Conservation (phyloP, 495 filamentous ascomycete genomes). For the Hypoxylon rickii region DNA sequence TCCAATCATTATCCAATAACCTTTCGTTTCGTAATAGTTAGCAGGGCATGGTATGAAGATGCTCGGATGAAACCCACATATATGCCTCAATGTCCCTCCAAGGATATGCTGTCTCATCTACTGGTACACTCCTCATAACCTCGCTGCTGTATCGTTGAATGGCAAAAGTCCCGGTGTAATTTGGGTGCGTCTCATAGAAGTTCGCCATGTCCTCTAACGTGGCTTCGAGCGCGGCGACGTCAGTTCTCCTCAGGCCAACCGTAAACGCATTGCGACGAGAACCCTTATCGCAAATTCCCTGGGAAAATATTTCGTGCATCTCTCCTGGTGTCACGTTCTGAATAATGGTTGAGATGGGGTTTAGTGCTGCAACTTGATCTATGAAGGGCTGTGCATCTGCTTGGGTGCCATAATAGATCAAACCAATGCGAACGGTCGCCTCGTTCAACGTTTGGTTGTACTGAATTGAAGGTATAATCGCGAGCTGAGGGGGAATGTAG, state of each 20-base stretch:
- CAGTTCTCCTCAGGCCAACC: slow-evolving; percentile 2
- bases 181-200: slow-evolving; percentile 21
- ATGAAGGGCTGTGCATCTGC: neutral
- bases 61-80: slow-evolving; percentile 27
- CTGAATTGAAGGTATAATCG: neutral
- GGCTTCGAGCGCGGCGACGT: neutral
- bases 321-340: neutral
- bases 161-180: neutral
- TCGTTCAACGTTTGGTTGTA: slow-evolving; percentile 2
- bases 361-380: neutral
- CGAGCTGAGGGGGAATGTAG: neutral
- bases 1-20: slow-evolving; percentile 2
- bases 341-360: neutral
- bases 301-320: neutral
- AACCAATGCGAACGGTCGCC: neutral
- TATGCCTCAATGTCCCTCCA: slow-evolving; percentile 37
- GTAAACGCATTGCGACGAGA: slow-evolving; percentile 14
- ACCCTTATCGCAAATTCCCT: neutral
- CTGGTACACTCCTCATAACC: slow-evolving; percentile 26
- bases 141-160: slow-evolving; percentile 15
- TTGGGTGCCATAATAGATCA: slow-evolving; percentile 1
- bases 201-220: slow-evolving; percentile 20
- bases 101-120: slow-evolving; percentile 38
- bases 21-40: neutral
- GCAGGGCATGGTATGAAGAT: neutral